Evolutionary conservation across 2,329 filamentous ascomycete species (phyloP).

Genomic region (Exophiala calicioides): DNA sequence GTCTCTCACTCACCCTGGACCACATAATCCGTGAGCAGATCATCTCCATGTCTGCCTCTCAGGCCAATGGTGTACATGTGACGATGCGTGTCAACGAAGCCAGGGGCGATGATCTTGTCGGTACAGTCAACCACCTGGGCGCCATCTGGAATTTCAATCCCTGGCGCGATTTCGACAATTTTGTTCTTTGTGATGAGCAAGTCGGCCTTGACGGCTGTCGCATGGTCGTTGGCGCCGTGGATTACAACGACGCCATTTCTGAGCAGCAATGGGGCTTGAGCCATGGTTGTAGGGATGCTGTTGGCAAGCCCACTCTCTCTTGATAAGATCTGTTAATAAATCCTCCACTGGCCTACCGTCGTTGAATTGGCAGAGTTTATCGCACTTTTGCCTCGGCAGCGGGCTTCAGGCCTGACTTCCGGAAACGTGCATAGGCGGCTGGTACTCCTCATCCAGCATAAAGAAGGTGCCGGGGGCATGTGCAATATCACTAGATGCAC

Average conservation of each 20-base stretch:
- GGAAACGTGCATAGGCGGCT: too few relatives aligned
- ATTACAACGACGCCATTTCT: conserved; percentile 16
- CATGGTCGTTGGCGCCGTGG: conserved; percentile 10
- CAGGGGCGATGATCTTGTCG: conserved; percentile 33
- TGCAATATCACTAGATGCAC: too few relatives aligned
- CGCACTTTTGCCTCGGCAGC: too few relatives aligned
- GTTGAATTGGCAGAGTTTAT: too few relatives aligned
- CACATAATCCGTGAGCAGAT: conserved; percentile 11
- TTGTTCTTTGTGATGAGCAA: conserved; percentile 14
- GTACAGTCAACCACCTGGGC: conserved; percentile 39
- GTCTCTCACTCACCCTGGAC: conserved; percentile 15
- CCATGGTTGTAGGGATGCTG: too few relatives aligned
- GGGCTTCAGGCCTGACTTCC: too few relatives aligned
- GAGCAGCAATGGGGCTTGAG: conserved; percentile 4
- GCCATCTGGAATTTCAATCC: not conserved
- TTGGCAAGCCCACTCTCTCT: too few relatives aligned
- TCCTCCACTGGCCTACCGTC: too few relatives aligned
- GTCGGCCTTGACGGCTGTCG: conserved; percentile 6
- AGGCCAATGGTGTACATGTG: conserved; percentile 38
- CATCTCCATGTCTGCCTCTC: conserved; percentile 12
- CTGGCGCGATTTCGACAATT: conserved; percentile 8
- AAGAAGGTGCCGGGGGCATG: too few relatives aligned
- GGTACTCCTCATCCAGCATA: too few relatives aligned
- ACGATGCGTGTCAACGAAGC: conserved; percentile 36
- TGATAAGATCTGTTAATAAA: too few relatives aligned